Conservation (phyloP, 495 filamentous ascomycete species). For the Delitschia confertaspora region DNA sequence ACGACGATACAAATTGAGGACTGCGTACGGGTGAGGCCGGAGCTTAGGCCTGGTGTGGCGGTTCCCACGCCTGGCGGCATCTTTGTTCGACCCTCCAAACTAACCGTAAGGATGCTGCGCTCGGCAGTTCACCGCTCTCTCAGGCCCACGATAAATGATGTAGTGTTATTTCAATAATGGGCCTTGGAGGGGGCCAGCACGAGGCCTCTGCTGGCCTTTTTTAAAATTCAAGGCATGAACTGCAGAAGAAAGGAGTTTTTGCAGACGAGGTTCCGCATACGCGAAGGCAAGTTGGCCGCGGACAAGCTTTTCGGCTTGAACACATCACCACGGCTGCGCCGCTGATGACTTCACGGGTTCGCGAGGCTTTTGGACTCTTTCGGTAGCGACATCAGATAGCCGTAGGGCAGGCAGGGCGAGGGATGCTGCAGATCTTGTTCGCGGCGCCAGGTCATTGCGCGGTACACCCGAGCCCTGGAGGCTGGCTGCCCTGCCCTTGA, state of each 20-base stretch:
- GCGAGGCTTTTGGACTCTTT: slow-evolving; percentile 26
- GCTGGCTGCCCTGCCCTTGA: slow-evolving; percentile 8
- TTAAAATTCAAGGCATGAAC: slow-evolving; percentile 4
- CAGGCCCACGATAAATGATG: no score
- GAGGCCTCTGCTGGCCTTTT: no score
- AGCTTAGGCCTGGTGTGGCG: slow-evolving; percentile 19
- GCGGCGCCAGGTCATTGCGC: slow-evolving; percentile 29
- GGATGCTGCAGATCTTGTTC: slow-evolving; percentile 30
- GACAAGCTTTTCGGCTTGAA: slow-evolving; percentile 28
- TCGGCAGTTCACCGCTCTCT: slow-evolving; percentile 24
- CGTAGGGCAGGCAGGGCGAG: slow-evolving; percentile 26
- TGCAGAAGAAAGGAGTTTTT: not conserved
- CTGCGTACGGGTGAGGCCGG: slow-evolving; percentile 24
- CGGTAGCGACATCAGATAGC: slow-evolving; percentile 26
- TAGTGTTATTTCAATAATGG: no score
- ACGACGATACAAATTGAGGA: slow-evolving; percentile 11
- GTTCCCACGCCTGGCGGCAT: slow-evolving; percentile 14
- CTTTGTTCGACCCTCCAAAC: slow-evolving; percentile 9
- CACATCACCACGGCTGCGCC: slow-evolving; percentile 29
- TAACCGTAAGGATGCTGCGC: slow-evolving; percentile 8
- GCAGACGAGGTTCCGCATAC: not conserved
- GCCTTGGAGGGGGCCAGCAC: no score
- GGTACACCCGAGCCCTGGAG: not conserved
- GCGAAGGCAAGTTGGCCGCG: not conserved
- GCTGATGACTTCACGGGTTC: slow-evolving; percentile 28